phyloP scores from a whole-genome alignment of 352 stramenopile genomes.

The Phytopythium vexans region DNA sequence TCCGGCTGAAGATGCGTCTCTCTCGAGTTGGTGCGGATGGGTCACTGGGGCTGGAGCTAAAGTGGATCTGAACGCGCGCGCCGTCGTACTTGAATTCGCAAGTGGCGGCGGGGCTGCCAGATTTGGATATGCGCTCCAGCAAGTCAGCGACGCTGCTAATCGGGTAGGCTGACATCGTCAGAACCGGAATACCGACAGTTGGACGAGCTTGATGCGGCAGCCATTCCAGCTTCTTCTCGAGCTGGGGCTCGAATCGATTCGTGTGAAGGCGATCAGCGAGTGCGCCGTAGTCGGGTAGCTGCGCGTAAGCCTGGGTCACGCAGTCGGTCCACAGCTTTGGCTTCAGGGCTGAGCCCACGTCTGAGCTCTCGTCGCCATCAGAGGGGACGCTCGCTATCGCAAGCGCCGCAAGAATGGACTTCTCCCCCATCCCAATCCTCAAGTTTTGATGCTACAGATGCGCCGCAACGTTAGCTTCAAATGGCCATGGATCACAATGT shows the following conservation, averaged over 20 bases:
- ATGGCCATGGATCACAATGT: not conserved
- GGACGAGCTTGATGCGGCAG: slow-evolving; percentile 35
- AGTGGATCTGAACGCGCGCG: slow-evolving; percentile 71
- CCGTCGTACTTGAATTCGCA: slow-evolving; percentile 88
- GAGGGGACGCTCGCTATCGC: slow-evolving; percentile 33
- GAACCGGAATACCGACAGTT: slow-evolving; percentile 50
- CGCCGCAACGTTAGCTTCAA: not conserved
- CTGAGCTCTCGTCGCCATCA: not conserved
- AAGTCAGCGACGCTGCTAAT: slow-evolving; percentile 53
- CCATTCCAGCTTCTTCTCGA: slow-evolving; percentile 21
- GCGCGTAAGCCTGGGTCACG: slow-evolving; percentile 64
- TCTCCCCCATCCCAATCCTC: slow-evolving; percentile 78
- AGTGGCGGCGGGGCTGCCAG: slow-evolving; percentile 27
- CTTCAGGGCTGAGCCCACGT: not conserved
- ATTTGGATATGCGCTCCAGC: slow-evolving; percentile 44
- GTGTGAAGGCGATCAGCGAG: slow-evolving; percentile 41
- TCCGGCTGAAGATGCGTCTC: slow-evolving; percentile 76
- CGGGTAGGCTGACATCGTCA: slow-evolving; percentile 81
- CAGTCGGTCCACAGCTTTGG: slow-evolving; percentile 52
- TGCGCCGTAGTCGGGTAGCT: slow-evolving; percentile 59
- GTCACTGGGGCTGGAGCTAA: slow-evolving; percentile 11
- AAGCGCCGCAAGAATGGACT: slow-evolving; percentile 70
- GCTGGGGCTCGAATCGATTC: slow-evolving; percentile 17
- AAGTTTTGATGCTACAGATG: slow-evolving; percentile 71
- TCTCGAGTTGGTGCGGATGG: not conserved